Percentiles rank a stretch among this genome's conserved stretches.
Evolutionary conservation across 257 asterid species (phyloP).

Genomic region (Jasminum sambac): DNA sequence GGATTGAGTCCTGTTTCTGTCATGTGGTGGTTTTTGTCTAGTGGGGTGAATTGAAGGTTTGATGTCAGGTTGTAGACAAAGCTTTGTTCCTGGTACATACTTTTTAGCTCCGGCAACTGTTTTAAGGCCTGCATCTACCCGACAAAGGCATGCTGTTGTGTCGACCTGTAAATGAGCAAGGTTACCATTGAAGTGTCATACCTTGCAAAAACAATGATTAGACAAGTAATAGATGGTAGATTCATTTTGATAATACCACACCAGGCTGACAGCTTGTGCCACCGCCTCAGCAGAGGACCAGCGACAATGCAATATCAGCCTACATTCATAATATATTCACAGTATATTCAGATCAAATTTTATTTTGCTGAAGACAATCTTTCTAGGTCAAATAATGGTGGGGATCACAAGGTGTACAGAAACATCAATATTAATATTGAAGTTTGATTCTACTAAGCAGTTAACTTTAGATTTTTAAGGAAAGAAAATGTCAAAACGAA

Average conservation of each 20-base stretch:
- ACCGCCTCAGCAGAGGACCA: background rate
- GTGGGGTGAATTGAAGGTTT: constrained; percentile 43
- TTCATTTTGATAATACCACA: background rate
- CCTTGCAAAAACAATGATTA: background rate
- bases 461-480: no score
- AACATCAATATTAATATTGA: no score
- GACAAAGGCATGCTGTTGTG: constrained; percentile 43
- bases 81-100: constrained; percentile 42
- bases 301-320: background rate
- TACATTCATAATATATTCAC: background rate
- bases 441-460: no score
- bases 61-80: constrained; percentile 43
- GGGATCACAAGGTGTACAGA: no score
- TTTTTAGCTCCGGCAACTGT: constrained; percentile 42
- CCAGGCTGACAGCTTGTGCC: background rate
- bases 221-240: background rate
- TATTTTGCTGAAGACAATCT: no score
- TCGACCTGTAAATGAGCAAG: constrained; percentile 36
- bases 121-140: constrained; percentile 48
- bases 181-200: background rate
- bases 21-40: constrained; percentile 39
- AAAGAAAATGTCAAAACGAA: no score
- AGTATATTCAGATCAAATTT: no score
- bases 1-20: constrained; percentile 36
- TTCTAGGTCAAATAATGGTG: no score